Evolutionary conservation across 306 rosid species (phyloP), one percentile per base, ranked within the genome.

Genomic region (Cercis canadensis): DNA sequence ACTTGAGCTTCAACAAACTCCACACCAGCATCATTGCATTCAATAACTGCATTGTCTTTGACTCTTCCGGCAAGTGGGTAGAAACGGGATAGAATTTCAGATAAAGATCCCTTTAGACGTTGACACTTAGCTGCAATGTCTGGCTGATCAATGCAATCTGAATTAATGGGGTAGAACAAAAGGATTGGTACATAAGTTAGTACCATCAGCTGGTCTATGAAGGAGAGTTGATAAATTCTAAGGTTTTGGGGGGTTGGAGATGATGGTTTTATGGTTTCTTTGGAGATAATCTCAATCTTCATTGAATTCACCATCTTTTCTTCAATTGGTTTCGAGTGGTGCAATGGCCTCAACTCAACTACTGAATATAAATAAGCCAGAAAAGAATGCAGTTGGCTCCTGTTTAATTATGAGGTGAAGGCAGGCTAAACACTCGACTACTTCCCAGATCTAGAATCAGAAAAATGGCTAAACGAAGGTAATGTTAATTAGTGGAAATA

Each of bases 1-100:
- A 76, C 58, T 14, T 6, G 51, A 32, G 83, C 80, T 72, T 82
- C 85, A 4, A 69, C 41, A 21, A 65, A 85, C 11, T 29, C 54
- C 1, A 46, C 83, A 0, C 87, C 87, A 3, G 62, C 78, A 11
- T 82, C 78, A 13, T 58, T 66, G 40, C 83, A 82, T 0, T 80
- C 67, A 5, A 86, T 53, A 8, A 56, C 57, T 17, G 43, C 13
- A 4, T 65, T 24, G n/a, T 68, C 69, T 36, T 57, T 82, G 19
- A 80, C 34, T 46, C 83, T 65, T 0, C 87, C 85, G 5, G 87
- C 85, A 5, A 82, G 49, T 0, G 85, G 90, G 62, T 86, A 80
- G 73, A 76, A 82, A 19, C 17, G 44, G 49, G 71, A 32, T 7
- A 80, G 29, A 18, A 72, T 55, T 8, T 54, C 36, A 3, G 84